These are phyloP conservation scores for Ustilaginoidea virens DNA, from an alignment of 2,329 filamentous ascomycete species.

Conservation along the genomic window DNA sequence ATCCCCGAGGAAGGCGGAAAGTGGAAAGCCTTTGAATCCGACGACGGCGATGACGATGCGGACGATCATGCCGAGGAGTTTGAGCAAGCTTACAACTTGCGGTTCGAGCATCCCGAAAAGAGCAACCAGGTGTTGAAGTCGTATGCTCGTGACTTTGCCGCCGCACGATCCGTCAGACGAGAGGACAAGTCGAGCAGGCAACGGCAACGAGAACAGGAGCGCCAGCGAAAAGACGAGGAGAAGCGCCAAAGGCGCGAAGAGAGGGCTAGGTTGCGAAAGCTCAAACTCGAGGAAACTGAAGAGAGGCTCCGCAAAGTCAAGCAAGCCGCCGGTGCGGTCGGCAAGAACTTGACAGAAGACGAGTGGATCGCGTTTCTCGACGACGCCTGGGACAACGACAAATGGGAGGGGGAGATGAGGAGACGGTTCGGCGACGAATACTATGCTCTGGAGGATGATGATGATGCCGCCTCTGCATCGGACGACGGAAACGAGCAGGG, in stretches of 20 bases:
- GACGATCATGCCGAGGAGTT: constrained; percentile 72
- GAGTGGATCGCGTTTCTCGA: constrained; percentile 79
- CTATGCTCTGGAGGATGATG: constrained; percentile 57
- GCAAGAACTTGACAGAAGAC: constrained; percentile 51
- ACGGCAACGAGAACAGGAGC: constrained; percentile 63
- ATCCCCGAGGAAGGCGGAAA: constrained; percentile 48
- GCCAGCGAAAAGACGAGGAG: constrained; percentile 61
- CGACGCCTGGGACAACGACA: constrained; percentile 72
- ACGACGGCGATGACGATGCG: constrained; percentile 76
- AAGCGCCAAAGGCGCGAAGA: constrained; percentile 65
- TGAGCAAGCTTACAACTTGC: constrained; percentile 86
- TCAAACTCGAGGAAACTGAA: constrained; percentile 85
- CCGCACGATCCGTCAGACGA: constrained; percentile 68
- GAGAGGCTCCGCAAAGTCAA: constrained; percentile 78
- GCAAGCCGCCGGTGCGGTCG: constrained; percentile 67
- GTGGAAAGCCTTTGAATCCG: constrained; percentile 78
- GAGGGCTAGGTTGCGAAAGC: constrained; percentile 65
- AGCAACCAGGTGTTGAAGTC: constrained; percentile 79
- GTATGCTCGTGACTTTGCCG: constrained; percentile 75
- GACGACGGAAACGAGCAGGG: constrained; percentile 41
- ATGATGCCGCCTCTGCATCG: constrained; percentile 38
- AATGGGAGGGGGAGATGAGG: constrained; percentile 85
- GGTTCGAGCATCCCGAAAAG: constrained; percentile 83
- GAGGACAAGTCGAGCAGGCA: constrained; percentile 67
- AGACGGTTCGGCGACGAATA: constrained; percentile 82